Conservation (phyloP, 1,284 basidiomycete species). For the Neonothopanus nambi region DNA sequence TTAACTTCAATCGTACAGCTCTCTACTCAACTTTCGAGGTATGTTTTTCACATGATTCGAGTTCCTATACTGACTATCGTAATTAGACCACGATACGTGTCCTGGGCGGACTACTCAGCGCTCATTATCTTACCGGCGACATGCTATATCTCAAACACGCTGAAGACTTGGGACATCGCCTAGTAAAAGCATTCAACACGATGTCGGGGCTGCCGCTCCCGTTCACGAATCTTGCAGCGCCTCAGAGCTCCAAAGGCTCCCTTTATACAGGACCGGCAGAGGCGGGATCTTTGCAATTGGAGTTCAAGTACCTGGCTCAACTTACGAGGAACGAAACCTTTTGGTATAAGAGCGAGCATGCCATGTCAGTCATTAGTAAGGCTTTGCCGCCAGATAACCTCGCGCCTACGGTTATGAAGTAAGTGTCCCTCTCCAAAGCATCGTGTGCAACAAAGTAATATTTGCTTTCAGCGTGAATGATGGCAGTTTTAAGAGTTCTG, state of each 20-base stretch:
- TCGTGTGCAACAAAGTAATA: too few relatives aligned
- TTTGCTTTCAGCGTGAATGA: slow-evolving; percentile 49
- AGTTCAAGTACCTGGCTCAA: slow-evolving; percentile 70
- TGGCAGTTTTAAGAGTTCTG: slow-evolving; percentile 71
- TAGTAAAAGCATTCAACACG: slow-evolving; percentile 18
- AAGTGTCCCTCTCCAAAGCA: slow-evolving; percentile 22
- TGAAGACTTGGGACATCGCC: slow-evolving; percentile 17
- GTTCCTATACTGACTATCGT: neutral
- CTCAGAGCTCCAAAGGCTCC: slow-evolving; percentile 47
- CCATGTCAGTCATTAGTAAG: slow-evolving; percentile 58
- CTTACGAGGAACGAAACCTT: slow-evolving; percentile 62
- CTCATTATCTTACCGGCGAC: slow-evolving; percentile 16
- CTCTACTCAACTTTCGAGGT: slow-evolving; percentile 21
- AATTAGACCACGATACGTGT: slow-evolving; percentile 20
- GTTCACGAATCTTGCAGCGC: slow-evolving; percentile 11
- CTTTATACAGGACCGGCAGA: slow-evolving; percentile 66
- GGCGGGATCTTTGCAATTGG: slow-evolving; percentile 63
- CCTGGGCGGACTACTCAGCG: slow-evolving; percentile 16
- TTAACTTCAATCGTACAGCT: slow-evolving; percentile 15
- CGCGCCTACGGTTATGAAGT: slow-evolving; percentile 78
- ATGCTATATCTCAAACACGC: slow-evolving; percentile 16
- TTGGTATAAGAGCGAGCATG: slow-evolving; percentile 68
- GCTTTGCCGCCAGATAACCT: slow-evolving; percentile 47
- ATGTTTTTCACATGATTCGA: neutral
- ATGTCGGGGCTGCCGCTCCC: slow-evolving; percentile 16